Base-by-base conservation (phyloP, 176 grass and related monocot species). In the Carex parvula region DNA sequence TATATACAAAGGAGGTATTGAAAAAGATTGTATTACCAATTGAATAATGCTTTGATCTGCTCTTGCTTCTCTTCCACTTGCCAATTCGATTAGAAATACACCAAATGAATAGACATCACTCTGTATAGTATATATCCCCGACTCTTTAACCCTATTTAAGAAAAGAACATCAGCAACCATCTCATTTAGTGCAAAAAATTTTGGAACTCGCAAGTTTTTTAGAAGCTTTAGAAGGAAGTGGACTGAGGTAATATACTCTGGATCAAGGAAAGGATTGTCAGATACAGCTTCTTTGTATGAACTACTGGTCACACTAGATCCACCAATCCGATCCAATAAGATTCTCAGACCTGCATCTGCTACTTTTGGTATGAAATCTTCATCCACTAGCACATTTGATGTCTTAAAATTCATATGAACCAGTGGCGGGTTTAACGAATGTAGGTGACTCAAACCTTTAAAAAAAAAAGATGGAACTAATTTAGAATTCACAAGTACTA, bases 321-420 rank as follows among this genome's bases (percentile, higher is more conserved):
- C 87, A 78, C 87, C 88, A 60, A 95, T 71, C 84, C 91, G 90
- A 92, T 95, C 87, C 61, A 94, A 87, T 59, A 97, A 65, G 80
- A 72, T 86, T 90, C 62, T 87, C 68, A 94, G 85, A 15, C 89
- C 92, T 56, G 86, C 67, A 93, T 97, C 92, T 46, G 89, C 87
- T 84, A 94, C 89, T 94, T 91, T 99, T 18, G 93, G 91, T 80
- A 87, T 63, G 67, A 95, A 91, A 84, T 94, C 91, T 61, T 89
- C 97, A 84, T 94, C 96, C 58, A 95, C 93, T 77, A 99, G 91
- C 50, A 99, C 93, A 73, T 99, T 99, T 35, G 84, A 79, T 70
- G 93, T 99, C 80, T 95, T 99, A 82, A 99, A 95, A 86, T 93
- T 90, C 93, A 88, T 99, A 74, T 99, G 96, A 17, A 95, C 53